Evolutionary conservation across 2,329 filamentous ascomycete species (phyloP).

Genomic region (Paraconiothyrium sp.): DNA sequence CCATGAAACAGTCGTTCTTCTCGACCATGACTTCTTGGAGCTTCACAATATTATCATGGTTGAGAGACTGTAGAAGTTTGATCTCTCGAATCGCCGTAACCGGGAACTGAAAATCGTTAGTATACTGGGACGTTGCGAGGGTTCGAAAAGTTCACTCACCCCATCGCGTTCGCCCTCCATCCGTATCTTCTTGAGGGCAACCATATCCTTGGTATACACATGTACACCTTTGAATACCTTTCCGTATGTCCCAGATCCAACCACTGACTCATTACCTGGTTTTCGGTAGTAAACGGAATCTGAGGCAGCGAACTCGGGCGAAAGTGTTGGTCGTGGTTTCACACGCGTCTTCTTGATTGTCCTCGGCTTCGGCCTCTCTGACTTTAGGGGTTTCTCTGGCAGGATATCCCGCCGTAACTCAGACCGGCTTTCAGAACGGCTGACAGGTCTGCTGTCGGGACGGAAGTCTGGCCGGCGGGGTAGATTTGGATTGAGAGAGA

Average conservation of each 20-base stretch:
- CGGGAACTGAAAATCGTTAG: constrained; percentile 67
- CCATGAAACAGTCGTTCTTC: constrained; percentile 99
- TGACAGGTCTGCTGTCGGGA: constrained; percentile 44
- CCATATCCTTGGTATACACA: constrained; percentile 85
- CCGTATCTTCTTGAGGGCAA: constrained; percentile 88
- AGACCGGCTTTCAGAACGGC: constrained; percentile 47
- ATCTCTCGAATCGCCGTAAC: constrained; percentile 92
- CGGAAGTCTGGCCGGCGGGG: constrained; percentile 37
- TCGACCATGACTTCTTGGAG: constrained; percentile 97
- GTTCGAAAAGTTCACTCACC: constrained; percentile 44
- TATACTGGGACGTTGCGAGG: not conserved
- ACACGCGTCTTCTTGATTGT: constrained; percentile 73
- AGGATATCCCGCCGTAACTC: constrained; percentile 50
- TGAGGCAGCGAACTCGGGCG: constrained; percentile 77
- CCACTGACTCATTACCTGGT: constrained; percentile 95
- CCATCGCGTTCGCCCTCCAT: constrained; percentile 94
- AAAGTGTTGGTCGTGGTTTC: constrained; percentile 75
- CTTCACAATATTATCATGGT: constrained; percentile 82
- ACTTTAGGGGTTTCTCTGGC: constrained; percentile 47
- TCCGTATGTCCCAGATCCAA: constrained; percentile 94
- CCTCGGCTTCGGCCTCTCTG: constrained; percentile 54
- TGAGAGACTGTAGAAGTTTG: constrained; percentile 87
- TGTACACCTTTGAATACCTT: constrained; percentile 95
- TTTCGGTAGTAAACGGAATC: constrained; percentile 95
- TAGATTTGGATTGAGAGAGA: constrained; percentile 27